Evolutionary conservation across 2,329 filamentous ascomycete genomes (phyloP), one percentile per base, ranked within the genome.

Genomic region (Botrytis sinoallii): DNA sequence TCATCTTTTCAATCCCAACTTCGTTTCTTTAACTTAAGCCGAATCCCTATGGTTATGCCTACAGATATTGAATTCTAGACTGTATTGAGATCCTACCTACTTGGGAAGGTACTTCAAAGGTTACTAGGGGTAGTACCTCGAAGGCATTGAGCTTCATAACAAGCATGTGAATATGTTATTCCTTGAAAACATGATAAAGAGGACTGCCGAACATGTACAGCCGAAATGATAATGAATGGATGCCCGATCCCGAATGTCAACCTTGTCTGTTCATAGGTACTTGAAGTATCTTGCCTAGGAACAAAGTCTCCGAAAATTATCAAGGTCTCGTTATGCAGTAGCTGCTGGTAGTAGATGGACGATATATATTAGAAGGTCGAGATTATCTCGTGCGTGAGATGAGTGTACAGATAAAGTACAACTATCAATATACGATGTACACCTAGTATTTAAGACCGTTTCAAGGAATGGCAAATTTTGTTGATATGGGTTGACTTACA

Each of bases 111-210:
- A 57, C n/a, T 32, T 42, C 1, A 32, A 25, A 38, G 42, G 35
- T 32, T 57, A 7, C n/a, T 69, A n/a, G 48, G 61, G 66, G 38
- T 57, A 42, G 48, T 32, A 57, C 38, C 38, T 69, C 48, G 16
- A 69, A 69, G 25, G 48, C 18, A 32, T 44, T 32, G 22, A 69
- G 38, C 22, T 10, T 20, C 25, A 42, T 29, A 14, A 42, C 35
- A 69, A 20, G 38, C 48, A 69, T 69, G 66, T 57, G 66, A 69
- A 69, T 42, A 25, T 57, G 46, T 25, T 57, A 10, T 32, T 57
- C 44, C 25, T 57, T 29, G 46, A 16, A 40, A 52, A 38, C 12
- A 40, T n/a, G 40, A 14, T 4, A 14, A 44, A 40, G 52, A 14
- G 8, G 22, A 40, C 46, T 40, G 46, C 65, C 46, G 46, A 55